Base-by-base conservation (phyloP, 2,329 filamentous ascomycete genomes). In the Fusarium annulatum region DNA sequence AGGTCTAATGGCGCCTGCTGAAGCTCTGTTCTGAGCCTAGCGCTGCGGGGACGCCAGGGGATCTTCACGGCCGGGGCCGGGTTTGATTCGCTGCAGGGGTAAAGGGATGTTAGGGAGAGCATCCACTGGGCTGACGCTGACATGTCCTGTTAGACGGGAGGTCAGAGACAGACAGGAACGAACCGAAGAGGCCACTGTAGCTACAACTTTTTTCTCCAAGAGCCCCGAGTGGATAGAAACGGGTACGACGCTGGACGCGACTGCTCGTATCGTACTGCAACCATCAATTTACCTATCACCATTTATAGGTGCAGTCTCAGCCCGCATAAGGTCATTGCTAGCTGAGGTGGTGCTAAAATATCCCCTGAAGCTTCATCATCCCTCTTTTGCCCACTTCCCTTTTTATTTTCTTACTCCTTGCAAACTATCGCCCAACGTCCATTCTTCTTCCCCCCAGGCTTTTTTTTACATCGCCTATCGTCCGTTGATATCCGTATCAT, bases 121-220 rank as follows among this genome's bases (percentile, higher is more conserved):
- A 65, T 62, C 64, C 64, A 68, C 66, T 53, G 67, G 67, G 67
- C 67, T 69, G 67, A 69, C 67, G 67, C 66, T 69, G 67, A 69
- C 67, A 45, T 51, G 64, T n/a, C 62, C 56, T 18, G 59, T 30
- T 41, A 56, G 33, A 59, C 38, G 36, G 21, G 30, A 51, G 30
- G 48, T 33, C 45, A 46, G 30, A 46, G 63, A 61, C 45, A 48
- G 33, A 33, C 33, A 49, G 72, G 69, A 69, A 65, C 51, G 34
- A 74, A 58, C 65, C 67, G 77, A 80, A 81, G 70, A 82, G 81
- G 81, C 81, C 81, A 82, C 80, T 82, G 80, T 81, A 82, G 80
- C 80, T 81, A 81, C 80, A 82, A 79, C 77, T 81, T 78, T 75
- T 75, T 41, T n/a, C 23, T 39, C 26, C 48, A 45, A 41, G n/a